Conservation (phyloP, 805 yeast genomes). For the Blastobotrys robertii region DNA sequence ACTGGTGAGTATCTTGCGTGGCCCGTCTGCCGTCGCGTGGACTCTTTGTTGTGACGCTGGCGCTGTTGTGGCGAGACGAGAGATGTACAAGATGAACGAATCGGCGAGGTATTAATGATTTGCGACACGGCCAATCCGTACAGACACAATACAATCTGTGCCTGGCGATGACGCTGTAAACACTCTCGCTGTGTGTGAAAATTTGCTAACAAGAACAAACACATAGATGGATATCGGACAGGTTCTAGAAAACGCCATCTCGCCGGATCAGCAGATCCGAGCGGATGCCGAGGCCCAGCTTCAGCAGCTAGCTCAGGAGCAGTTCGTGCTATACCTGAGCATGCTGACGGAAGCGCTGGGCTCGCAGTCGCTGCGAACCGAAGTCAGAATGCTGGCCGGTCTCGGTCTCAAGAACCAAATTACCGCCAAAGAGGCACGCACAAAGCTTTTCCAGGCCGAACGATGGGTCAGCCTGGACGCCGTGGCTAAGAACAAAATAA, state of each 20-base stretch:
- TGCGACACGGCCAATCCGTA: too few species aligned
- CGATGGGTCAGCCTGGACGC: slow-evolving; percentile 64
- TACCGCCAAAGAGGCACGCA: slow-evolving; percentile 65
- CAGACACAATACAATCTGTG: neutral
- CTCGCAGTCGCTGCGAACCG: slow-evolving; percentile 52
- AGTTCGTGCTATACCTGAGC: slow-evolving; percentile 64
- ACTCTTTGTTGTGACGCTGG: too few species aligned
- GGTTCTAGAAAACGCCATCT: slow-evolving; percentile 70
- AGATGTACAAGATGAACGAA: too few species aligned
- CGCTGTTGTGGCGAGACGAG: too few species aligned
- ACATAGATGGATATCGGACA: slow-evolving; percentile 44
- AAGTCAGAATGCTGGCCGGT: slow-evolving; percentile 88
- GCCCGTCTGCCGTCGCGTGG: too few species aligned
- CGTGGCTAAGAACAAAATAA: slow-evolving; percentile 51
- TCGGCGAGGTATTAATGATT: too few species aligned
- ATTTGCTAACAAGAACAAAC: neutral
- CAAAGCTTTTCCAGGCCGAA: slow-evolving; percentile 47
- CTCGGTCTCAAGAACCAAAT: slow-evolving; percentile 79
- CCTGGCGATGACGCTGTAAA: neutral
- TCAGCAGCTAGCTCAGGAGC: slow-evolving; percentile 56
- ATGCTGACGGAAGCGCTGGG: slow-evolving; percentile 63
- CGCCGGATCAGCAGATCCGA: slow-evolving; percentile 58
- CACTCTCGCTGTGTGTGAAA: neutral
- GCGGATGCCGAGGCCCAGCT: slow-evolving; percentile 72
- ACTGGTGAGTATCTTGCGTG: too few species aligned